These are phyloP conservation scores for Actinidia polygama DNA, from an alignment of 179 eudicot genomes.

Conservation along the genomic window DNA sequence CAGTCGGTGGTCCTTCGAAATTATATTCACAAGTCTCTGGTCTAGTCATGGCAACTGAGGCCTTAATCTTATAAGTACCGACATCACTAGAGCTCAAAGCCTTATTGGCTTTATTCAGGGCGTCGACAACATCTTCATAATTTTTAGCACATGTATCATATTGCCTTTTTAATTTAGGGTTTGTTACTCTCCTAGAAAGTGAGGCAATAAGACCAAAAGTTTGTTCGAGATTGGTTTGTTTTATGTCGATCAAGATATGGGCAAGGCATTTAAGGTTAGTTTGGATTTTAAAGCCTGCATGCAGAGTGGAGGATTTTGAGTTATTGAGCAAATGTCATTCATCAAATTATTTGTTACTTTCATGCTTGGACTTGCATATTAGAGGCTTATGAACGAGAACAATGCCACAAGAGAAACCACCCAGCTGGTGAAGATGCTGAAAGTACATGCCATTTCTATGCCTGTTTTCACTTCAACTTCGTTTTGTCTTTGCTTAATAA, in stretches of 20 bases:
- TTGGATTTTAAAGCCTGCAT: background rate
- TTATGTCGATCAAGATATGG: conserved; percentile 4
- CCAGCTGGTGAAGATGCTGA: background rate
- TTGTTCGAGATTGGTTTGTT: background rate
- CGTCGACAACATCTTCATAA: background rate
- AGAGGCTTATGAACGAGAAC: conserved; percentile 2
- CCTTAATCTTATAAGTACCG: background rate
- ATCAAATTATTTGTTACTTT: background rate
- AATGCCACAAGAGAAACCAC: background rate
- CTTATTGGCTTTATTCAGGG: background rate
- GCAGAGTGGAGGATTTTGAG: conserved; percentile 13
- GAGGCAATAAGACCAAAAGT: conserved; percentile 1
- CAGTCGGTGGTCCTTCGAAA: conserved; percentile 6
- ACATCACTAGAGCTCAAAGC: conserved; percentile 6
- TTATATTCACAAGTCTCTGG: background rate
- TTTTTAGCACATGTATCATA: conserved; percentile 7
- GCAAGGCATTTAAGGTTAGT: conserved; percentile 25
- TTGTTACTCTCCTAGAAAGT: background rate
- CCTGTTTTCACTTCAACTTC: too few species aligned
- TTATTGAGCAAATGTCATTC: conserved; percentile 9
- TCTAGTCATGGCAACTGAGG: background rate
- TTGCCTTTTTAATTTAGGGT: background rate
- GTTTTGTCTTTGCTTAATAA: too few species aligned
- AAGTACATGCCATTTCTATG: conserved; percentile 4
- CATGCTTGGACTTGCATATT: background rate